Base-by-base conservation (phyloP, 106 monocot species). In the Amphibolis antarctica region DNA sequence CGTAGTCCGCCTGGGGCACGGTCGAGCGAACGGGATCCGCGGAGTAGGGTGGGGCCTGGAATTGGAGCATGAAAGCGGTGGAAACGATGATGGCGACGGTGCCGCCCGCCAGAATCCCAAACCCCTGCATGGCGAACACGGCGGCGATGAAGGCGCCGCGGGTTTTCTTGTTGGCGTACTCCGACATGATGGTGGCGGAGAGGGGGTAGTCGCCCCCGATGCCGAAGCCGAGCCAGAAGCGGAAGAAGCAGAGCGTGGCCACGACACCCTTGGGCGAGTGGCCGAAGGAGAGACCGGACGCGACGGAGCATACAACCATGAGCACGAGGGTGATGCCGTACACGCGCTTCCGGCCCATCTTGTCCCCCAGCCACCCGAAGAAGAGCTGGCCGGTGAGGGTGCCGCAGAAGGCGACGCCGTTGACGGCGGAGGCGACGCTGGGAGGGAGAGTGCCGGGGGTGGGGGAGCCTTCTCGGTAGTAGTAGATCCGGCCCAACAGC, bases 151-250 rank as follows among this genome's bases (percentile, higher is more conserved):
- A 90, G 19, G 89, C 89, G 0, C 89, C 89, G 15, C 91, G 76
- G 10, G 91, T 92, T 69, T 72, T 83, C 78, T 86, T 92, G 67
- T 84, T 92, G 55, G 91, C 86, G 64, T 92, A 92, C 71, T 92
- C 86, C 6, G 91, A 92, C 91, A 92, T 92, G 81, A 92, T 92
- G 62, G 92, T 92, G 68, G 92, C 92, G 56, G 86, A 86, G 60
- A 86, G 76, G 0, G 89, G 89, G 56, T 91, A 91, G 60, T 91
- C 91, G 10, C 91, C 91, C 23, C 91, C 91, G 76, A 91, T 91
- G 63, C 89, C 89, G 68, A 90, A 85, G n/a, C 89, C 89, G 50
- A 90, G 85, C 85, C 85, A 90, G 80, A 90, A 90, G 22, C 89
- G 89, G 71, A 86, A 86, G 72, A 91, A 91, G 74, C 90, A 86